Conservation (phyloP, 108 stramenopile species). For the Pseudonitzschia pungens region DNA sequence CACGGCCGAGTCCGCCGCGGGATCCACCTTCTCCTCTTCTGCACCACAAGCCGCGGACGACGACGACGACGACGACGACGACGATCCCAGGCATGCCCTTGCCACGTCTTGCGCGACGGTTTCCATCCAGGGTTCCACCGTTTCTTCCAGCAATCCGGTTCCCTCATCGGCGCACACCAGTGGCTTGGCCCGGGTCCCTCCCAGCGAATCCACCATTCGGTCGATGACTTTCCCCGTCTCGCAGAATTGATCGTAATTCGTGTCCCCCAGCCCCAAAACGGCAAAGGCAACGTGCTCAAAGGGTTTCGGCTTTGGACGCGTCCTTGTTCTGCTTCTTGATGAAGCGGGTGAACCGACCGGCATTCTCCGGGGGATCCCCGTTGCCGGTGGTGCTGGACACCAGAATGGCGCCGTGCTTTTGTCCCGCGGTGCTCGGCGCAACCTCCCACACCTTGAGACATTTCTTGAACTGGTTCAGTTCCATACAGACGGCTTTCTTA, state of each 20-base stretch:
- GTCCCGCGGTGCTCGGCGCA: constrained; percentile 17
- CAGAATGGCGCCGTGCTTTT: constrained; percentile 63
- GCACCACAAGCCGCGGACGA: neutral
- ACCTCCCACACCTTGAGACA: constrained; percentile 30
- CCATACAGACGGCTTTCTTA: constrained; percentile 49
- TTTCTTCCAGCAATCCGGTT: constrained; percentile 76
- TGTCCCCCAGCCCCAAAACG: constrained; percentile 88
- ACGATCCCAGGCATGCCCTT: constrained; percentile 38
- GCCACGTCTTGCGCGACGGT: constrained; percentile 41
- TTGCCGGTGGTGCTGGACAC: constrained; percentile 91
- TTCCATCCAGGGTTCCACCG: constrained; percentile 83
- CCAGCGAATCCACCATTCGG: constrained; percentile 59
- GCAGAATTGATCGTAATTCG: constrained; percentile 91
- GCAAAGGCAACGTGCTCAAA: constrained; percentile 58
- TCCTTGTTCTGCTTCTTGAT: constrained; percentile 50
- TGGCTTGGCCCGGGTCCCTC: constrained; percentile 54
- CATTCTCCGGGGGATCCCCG: constrained; percentile 91
- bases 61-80: neutral
- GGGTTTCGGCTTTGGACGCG: constrained; percentile 18
- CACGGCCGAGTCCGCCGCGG: constrained; percentile 8
- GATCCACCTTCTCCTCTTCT: constrained; percentile 1
- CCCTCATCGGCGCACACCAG: constrained; percentile 90
- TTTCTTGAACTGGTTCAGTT: constrained; percentile 65
- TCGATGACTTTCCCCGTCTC: constrained; percentile 66
- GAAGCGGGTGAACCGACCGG: constrained; percentile 70